Evolutionary conservation across 345 rosid species (phyloP), one percentile per base, ranked within the genome.

Genomic region (Eucalyptus regnans): DNA sequence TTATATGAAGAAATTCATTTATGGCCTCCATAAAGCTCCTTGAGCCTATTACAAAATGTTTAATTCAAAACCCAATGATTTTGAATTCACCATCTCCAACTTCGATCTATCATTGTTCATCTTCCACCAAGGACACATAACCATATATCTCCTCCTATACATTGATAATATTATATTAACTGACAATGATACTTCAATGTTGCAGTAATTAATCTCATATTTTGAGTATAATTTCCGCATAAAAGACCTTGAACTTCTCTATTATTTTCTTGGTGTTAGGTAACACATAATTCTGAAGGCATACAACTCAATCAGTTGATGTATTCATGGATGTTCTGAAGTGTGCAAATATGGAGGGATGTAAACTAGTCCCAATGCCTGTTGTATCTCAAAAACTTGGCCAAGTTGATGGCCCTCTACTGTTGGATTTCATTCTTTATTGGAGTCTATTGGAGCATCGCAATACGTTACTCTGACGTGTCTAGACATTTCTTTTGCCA

Each of bases 391-490:
- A 68, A 68, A 31, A 68, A 9, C 79, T 68, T 68, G 12, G 43
- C 79, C 79, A 68, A 16, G 43, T 37, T 31, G 23, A 68, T 68
- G 43, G 43, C 41, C 7, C 7, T 68, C 43, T 14, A 64, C 12
- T 29, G 8, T 7, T 1, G 5, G 33, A 64, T 64, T 15, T 31
- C 71, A 13, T 31, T 64, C 71, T 64, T 64, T 64, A 64, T 68
- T 5, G 43, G 22, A 31, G 80, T 15, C 7, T 33, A 44, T 68
- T 68, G 23, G 44, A 68, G 25, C 31, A 3, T 18, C 33, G 12
- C 4, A 33, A 13, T 33, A 33, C 0, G 2, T 68, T 68, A 3
- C 23, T 16, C 3, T 68, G 0, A 68, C 2, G 7, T 6, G 12
- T 68, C 12, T 2, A 4, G 7, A 33, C 25, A 17, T 68, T 33